phyloP scores from a whole-genome alignment of 148 eudicot species.

The Oxyria digyna region DNA sequence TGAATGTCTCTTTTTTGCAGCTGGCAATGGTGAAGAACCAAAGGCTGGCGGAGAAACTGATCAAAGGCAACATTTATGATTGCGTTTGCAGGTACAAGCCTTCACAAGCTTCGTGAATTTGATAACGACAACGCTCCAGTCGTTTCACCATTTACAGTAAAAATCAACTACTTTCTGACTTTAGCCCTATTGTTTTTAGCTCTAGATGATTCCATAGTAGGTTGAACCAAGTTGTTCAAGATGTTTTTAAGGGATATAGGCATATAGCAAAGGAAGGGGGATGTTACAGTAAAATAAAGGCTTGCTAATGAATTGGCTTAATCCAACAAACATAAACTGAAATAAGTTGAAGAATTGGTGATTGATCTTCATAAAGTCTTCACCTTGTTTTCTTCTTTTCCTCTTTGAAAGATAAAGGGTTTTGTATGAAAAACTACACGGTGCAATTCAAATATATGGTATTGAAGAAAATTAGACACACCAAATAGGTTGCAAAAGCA shows the following conservation, averaged over 20 bases:
- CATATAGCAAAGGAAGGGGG: neutral
- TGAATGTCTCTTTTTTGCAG: conserved; percentile 26
- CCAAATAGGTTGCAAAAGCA: no score
- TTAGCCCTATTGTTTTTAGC: neutral
- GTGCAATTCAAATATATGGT: no score
- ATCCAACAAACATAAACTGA: no score
- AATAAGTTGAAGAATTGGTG: no score
- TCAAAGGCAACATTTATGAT: conserved; percentile 77
- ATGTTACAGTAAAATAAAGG: neutral
- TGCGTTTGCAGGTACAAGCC: conserved; percentile 94
- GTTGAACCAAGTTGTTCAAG: neutral
- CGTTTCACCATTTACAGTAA: neutral
- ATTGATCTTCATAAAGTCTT: neutral
- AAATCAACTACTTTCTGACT: neutral
- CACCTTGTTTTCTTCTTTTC: no score
- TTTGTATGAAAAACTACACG: no score
- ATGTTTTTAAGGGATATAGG: no score
- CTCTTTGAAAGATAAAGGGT: no score
- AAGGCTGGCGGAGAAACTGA: conserved; percentile 82
- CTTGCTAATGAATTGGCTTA: neutral
- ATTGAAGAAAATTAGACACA: no score
- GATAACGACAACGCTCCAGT: neutral
- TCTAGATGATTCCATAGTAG: neutral
- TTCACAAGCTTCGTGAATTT: conserved; percentile 11
- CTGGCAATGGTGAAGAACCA: conserved; percentile 99